These are phyloP conservation scores for Phytopythium ostracodes DNA, from an alignment of 352 stramenopile species.

Conservation along the genomic window DNA sequence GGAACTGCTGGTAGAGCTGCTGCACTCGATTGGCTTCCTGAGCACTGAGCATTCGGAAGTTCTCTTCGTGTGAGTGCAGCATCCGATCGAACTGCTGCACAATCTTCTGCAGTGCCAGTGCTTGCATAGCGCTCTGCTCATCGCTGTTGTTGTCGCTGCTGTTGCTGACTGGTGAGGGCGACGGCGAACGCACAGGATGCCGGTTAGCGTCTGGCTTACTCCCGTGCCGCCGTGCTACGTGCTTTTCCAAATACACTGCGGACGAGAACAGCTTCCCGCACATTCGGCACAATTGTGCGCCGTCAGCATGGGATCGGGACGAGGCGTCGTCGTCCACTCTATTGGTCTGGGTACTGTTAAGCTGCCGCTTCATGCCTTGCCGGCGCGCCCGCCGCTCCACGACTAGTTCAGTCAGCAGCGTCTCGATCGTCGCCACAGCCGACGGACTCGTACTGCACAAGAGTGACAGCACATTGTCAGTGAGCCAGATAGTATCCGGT, in stretches of 20 bases:
- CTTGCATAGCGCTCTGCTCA: slow-evolving; percentile 7
- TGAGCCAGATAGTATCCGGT: no score
- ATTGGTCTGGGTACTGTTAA: slow-evolving; percentile 1
- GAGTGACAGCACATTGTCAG: slow-evolving; percentile 8
- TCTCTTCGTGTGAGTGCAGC: slow-evolving; percentile 44
- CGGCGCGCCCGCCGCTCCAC: slow-evolving; percentile 17
- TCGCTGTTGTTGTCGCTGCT: slow-evolving; percentile 8
- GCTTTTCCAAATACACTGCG: slow-evolving; percentile 53
- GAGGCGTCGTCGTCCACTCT: slow-evolving; percentile 8
- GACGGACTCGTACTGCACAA: slow-evolving; percentile 30
- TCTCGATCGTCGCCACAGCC: slow-evolving; percentile 53
- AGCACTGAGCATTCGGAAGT: slow-evolving; percentile 37
- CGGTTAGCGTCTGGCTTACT: neutral
- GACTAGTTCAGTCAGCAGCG: slow-evolving; percentile 44
- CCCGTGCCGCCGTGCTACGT: slow-evolving; percentile 47
- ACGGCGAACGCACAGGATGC: neutral
- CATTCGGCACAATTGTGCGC: slow-evolving; percentile 48
- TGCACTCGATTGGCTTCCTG: slow-evolving; percentile 44
- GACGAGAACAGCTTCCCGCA: slow-evolving; percentile 76
- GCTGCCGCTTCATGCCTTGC: slow-evolving; percentile 10
- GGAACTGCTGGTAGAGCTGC: slow-evolving; percentile 49
- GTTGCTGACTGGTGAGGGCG: slow-evolving; percentile 5
- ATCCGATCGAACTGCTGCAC: slow-evolving; percentile 41
- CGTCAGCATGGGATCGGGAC: slow-evolving; percentile 19
- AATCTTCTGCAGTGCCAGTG: slow-evolving; percentile 36